A percentile compares a stretch with the other conserved stretches of the same genome.
These are phyloP conservation scores for Beauveria scarabaeidicola DNA, from an alignment of 2,329 filamentous ascomycete species.

Conservation along the genomic window DNA sequence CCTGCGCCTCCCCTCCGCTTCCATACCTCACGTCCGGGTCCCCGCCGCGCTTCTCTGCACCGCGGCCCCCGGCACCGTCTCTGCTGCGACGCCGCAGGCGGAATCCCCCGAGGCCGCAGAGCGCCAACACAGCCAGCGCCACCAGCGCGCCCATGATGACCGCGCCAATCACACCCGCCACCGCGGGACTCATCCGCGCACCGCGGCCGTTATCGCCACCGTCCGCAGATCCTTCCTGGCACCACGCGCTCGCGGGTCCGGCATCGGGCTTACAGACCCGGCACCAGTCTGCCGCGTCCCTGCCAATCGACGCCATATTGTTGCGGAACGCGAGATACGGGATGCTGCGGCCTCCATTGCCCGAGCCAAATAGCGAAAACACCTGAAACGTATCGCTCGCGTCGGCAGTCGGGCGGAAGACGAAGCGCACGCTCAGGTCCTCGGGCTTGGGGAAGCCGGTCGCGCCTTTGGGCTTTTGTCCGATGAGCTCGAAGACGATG, in stretches of 20 bases:
- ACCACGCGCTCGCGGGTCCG: constrained; percentile 28
- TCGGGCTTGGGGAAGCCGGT: constrained; percentile 21
- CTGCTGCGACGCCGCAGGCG: constrained; percentile 21
- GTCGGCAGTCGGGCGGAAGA: constrained; percentile 43
- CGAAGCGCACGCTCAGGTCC: constrained; percentile 46
- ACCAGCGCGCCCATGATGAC: constrained; percentile 29
- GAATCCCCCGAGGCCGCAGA: constrained; percentile 26
- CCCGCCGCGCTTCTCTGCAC: constrained; percentile 34
- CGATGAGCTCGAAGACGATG: constrained; percentile 62
- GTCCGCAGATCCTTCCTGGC: constrained; percentile 16
- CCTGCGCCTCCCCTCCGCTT: constrained; percentile 31
- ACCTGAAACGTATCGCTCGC: constrained; percentile 24
- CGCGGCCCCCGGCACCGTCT: constrained; percentile 23
- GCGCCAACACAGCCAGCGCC: constrained; percentile 23
- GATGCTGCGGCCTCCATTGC: constrained; percentile 25
- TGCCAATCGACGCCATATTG: constrained; percentile 28
- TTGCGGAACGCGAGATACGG: constrained; percentile 30
- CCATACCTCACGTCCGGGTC: constrained; percentile 36
- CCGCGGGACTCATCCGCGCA: constrained; percentile 23
- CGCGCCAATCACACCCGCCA: constrained; percentile 41
- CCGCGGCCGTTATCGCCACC: not conserved
- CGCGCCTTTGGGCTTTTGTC: constrained; percentile 16
- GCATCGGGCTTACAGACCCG: constrained; percentile 28
- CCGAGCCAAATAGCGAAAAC: constrained; percentile 33
- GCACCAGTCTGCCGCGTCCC: constrained; percentile 35